Base-by-base conservation (phyloP, 306 rosid species). In the Glycyrrhiza uralensis region DNA sequence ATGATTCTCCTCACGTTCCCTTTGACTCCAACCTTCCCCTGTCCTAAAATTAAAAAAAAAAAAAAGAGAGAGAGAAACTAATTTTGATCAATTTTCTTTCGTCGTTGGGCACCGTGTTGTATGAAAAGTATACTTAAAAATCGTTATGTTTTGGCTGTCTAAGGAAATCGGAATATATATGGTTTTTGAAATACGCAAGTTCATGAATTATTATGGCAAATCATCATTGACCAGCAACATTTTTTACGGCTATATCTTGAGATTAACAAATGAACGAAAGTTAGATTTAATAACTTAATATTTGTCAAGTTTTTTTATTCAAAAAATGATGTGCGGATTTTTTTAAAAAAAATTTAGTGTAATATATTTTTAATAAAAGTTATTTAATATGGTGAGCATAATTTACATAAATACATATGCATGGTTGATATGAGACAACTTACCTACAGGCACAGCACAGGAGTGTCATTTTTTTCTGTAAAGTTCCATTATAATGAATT, bases 351-450 rank as follows among this genome's bases (percentile, higher is more conserved):
- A 55, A 5, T n/a, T 26, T 12, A 5, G 13, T n/a, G n/a, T 24
- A 2, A 30, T 30, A 30, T 5, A 30, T n/a, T n/a, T n/a, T n/a
- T n/a, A n/a, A n/a, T n/a, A n/a, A n/a, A n/a, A n/a, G n/a, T n/a
- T n/a, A n/a, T n/a, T n/a, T n/a, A n/a, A n/a, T n/a, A n/a, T n/a
- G n/a, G n/a, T n/a, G n/a, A n/a, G 51, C 45, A 38, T 47, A 24
- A 47, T 56, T 45, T 35, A 72, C 8, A 18, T 13, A 47, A 13
- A 41, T 24, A 4, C 2, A 12, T 2, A 6, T 23, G 24, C 60
- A 63, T 0, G 30, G 15, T 26, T 29, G 81, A 66, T 76, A 66
- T 72, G 59, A 50, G 79, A 71, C 85, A 64, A 70, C 66, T 67
- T 61, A 73, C 71, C 77, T 7, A 35, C 10, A n/a, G n/a, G n/a